Percentiles rank a stretch among this genome's conserved stretches.
Evolutionary conservation across 441 rosid species (phyloP).

Genomic region (Croton laevigatus): DNA sequence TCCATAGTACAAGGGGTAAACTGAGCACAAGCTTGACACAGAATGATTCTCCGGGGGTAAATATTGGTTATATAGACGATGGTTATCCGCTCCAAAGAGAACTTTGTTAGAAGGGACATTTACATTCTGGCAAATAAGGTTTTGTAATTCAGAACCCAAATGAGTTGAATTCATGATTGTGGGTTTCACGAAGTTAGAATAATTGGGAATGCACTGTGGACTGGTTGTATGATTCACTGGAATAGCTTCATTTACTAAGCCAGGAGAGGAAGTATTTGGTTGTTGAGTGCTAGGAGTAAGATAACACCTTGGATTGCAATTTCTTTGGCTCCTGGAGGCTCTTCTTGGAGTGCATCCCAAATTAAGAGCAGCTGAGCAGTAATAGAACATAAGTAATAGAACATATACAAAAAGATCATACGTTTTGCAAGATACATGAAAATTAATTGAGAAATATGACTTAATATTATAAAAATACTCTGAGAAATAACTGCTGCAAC

Average conservation of each 20-base stretch:
- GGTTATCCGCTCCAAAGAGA: constrained; percentile 26
- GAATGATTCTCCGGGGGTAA: constrained; percentile 24
- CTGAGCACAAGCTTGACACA: constrained; percentile 30
- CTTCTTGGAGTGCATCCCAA: constrained; percentile 86
- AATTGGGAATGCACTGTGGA: constrained; percentile 27
- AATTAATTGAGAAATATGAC: neutral
- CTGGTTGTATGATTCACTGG: constrained; percentile 25
- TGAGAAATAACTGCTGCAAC: neutral
- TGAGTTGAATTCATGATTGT: constrained; percentile 18
- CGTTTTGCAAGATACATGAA: neutral
- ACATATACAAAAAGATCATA: constrained; percentile 16
- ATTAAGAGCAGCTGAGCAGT: constrained; percentile 84
- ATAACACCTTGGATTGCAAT: constrained; percentile 68
- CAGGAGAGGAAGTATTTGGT: constrained; percentile 26
- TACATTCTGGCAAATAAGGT: constrained; percentile 14
- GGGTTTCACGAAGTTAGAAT: constrained; percentile 35
- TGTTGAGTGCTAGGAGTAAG: constrained; percentile 58
- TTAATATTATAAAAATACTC: neutral
- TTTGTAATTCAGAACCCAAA: constrained; percentile 19
- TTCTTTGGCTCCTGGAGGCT: constrained; percentile 93
- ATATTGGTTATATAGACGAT: constrained; percentile 14
- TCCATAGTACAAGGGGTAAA: constrained; percentile 60
- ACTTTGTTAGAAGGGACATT: constrained; percentile 25
- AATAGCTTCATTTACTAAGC: constrained; percentile 16
- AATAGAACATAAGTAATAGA: constrained; percentile 10